These are phyloP conservation scores for Colletotrichum siamense DNA, from an alignment of 2,329 filamentous ascomycete genomes.

Conservation along the genomic window DNA sequence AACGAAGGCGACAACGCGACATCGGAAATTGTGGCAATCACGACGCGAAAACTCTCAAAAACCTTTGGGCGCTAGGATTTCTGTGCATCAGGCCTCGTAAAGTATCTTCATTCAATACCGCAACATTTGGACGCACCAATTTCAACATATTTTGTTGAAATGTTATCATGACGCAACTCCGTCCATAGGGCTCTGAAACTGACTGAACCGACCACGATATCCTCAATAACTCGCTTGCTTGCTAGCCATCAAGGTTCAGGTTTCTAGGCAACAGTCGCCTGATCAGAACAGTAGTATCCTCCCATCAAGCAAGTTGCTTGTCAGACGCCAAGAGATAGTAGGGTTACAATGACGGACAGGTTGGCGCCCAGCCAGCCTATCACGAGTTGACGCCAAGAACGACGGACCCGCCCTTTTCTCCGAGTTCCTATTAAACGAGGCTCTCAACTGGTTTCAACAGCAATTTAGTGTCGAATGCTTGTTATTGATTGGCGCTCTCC, in stretches of 20 bases:
- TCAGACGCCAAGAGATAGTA: constrained; percentile 6
- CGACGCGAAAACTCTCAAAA: background rate
- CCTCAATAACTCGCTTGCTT: background rate
- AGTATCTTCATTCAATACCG: background rate
- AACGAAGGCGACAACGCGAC: background rate
- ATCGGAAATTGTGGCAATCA: background rate
- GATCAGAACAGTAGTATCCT: background rate
- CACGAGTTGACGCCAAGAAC: background rate
- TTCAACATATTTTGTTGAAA: background rate
- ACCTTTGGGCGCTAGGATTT: background rate
- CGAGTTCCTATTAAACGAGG: background rate
- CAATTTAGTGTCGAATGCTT: background rate
- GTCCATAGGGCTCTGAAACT: background rate
- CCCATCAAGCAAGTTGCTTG: background rate
- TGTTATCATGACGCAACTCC: background rate
- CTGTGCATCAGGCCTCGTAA: background rate
- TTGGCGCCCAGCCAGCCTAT: background rate
- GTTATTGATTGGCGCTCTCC: background rate
- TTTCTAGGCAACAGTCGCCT: background rate
- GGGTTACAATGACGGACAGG: background rate
- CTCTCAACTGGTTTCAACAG: background rate
- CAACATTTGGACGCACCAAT: background rate
- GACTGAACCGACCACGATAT: background rate
- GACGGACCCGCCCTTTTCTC: background rate
- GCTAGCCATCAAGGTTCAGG: background rate